phyloP scores from a whole-genome alignment of 192 early-diverging fungal species.

The Umbelopsis ramanniana region DNA sequence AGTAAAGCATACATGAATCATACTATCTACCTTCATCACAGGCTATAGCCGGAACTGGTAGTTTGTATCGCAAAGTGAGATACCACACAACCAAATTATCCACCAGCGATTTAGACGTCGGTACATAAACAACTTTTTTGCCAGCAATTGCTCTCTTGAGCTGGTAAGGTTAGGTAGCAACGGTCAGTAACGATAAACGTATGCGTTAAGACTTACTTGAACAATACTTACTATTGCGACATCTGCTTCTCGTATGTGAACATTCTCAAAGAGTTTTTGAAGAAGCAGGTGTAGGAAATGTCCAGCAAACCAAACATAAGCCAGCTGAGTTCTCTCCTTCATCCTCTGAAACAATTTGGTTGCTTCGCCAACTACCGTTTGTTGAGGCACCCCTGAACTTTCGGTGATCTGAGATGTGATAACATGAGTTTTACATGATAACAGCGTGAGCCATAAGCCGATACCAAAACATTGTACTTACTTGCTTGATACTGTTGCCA shows the following conservation, averaged over 20 bases:
- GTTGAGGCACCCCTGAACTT: slow-evolving; percentile 43
- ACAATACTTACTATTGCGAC: slow-evolving; percentile 25
- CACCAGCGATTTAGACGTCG: slow-evolving; percentile 42
- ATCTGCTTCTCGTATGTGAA: slow-evolving; percentile 34
- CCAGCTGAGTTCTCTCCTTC: slow-evolving; percentile 42
- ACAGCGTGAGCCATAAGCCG: background rate
- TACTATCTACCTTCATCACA: slow-evolving; percentile 43
- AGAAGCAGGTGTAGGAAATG: slow-evolving; percentile 36
- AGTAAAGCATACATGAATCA: background rate
- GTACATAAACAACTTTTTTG: slow-evolving; percentile 44
- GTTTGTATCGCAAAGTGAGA: slow-evolving; percentile 36
- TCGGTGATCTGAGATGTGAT: slow-evolving; percentile 31
- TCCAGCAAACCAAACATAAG: slow-evolving; percentile 48
- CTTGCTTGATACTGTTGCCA: slow-evolving; percentile 38
- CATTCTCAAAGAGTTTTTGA: slow-evolving; percentile 32
- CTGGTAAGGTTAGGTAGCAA: background rate
- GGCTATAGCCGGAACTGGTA: slow-evolving; percentile 42
- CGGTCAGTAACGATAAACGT: background rate
- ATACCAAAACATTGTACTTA: slow-evolving; percentile 4
- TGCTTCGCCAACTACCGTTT: slow-evolving; percentile 41
- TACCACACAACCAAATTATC: slow-evolving; percentile 46
- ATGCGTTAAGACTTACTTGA: background rate
- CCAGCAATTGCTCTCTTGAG: slow-evolving; percentile 35
- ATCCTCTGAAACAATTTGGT: slow-evolving; percentile 36
- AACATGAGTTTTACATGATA: background rate